These are phyloP conservation scores for Citrus sp. DNA, from an alignment of 345 rosid genomes.

Conservation along the genomic window DNA sequence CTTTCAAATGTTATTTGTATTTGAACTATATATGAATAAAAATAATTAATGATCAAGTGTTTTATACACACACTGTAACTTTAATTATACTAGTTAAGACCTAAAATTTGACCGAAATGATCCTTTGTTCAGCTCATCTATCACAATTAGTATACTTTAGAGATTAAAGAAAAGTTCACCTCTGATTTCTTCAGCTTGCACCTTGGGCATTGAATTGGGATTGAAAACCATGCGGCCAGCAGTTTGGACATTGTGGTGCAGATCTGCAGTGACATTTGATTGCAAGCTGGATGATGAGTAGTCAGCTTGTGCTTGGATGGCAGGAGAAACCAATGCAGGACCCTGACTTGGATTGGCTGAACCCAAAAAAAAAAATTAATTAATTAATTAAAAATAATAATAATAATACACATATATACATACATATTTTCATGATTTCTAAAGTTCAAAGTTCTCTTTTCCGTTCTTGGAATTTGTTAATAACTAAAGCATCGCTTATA, in stretches of 20 bases:
- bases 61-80: neutral
- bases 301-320: conserved; percentile 9
- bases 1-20: neutral
- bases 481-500: neutral
- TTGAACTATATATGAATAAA: neutral
- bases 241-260: conserved; percentile 17
- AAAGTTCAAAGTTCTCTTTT: neutral
- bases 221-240: neutral
- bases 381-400: no score
- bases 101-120: neutral
- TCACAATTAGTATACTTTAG: neutral
- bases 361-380: neutral
- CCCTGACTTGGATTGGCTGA: conserved; percentile 18
- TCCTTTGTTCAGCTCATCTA: neutral
- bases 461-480: neutral
- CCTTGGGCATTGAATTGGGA: neutral
- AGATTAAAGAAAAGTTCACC: conserved; percentile 21
- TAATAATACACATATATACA: neutral
- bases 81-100: neutral
- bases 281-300: neutral
- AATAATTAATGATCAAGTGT: neutral
- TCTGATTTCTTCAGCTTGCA: neutral
- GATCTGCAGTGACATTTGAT: conserved; percentile 14
- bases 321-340: neutral
- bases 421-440: neutral